Evolutionary conservation across 1,139 yeast species (phyloP), one percentile per base, ranked within the genome.

Genomic region (Geotrichum candidum): DNA sequence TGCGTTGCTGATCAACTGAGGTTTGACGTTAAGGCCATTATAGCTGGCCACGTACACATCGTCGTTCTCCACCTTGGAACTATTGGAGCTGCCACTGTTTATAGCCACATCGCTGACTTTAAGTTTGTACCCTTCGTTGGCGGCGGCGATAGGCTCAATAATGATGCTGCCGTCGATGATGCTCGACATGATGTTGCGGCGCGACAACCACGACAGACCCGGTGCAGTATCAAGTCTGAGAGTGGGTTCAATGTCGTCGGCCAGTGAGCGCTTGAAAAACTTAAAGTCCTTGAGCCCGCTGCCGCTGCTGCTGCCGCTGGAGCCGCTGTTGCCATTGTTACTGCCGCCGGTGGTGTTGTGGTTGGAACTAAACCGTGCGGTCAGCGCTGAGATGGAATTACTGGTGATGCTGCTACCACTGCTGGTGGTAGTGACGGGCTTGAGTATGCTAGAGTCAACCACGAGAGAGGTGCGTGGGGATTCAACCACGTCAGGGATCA

Each of bases 111-210:
- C 13, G 7, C 52, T 50, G 15, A 59, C 55, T 29, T 50, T 53
- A 4, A 60, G 53, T 64, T 65, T 65, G 61, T 65, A 68, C 4
- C 66, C 82, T 72, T 90, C 96, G 69, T 90, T 90, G 48, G 88
- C 82, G 0, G 94, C 96, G 61, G 91, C 86, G 15, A 92, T 82
- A 0, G 99, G 98, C 73, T 91, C 97, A 52, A 94, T 86, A 15
- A 85, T 81, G 7, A 90, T 91, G 56, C 87, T 81, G 5, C 96
- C 96, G 60, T 91, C 97, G 52, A 88, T 80, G 66, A 92, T 80
- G 46, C 86, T 82, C 59, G 79, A 76, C 82, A 91, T 79, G 65
- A 90, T 81, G 53, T 84, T 79, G 68, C 86, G 80, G 65, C 83
- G 78, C 51, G 80, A 81, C 59, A 84, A 76, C 84, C 86, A 84